Percentiles rank a stretch among this genome's conserved stretches.
phyloP scores from a whole-genome alignment of 805 yeast species.

The Candida maesae region DNA sequence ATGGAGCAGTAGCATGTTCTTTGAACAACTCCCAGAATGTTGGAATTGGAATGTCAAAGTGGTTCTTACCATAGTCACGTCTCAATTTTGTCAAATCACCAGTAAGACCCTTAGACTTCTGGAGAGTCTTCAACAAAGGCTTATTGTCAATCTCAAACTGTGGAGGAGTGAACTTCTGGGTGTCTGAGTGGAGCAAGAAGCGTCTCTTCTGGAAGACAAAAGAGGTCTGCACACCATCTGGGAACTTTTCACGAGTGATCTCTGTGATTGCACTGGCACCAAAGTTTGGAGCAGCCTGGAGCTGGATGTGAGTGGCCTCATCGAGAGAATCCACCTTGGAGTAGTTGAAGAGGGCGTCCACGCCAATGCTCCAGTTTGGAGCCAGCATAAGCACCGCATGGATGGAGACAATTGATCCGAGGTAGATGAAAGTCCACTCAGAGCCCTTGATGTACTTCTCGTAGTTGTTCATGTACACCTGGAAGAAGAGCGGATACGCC shows the following conservation, averaged over 20 bases:
- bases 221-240: slow-evolving; percentile 59
- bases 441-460: slow-evolving; percentile 81
- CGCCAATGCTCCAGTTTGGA: slow-evolving; percentile 89
- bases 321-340: slow-evolving; percentile 43
- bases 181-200: slow-evolving; percentile 60
- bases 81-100: slow-evolving; percentile 47
- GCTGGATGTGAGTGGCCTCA: slow-evolving; percentile 68
- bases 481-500: slow-evolving; percentile 69
- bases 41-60: slow-evolving; percentile 94
- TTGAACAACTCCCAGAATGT: slow-evolving; percentile 85
- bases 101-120: slow-evolving; percentile 48
- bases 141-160: slow-evolving; percentile 56
- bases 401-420: slow-evolving; percentile 67
- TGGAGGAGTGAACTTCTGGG: slow-evolving; percentile 72
- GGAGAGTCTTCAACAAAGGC: slow-evolving; percentile 56
- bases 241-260: slow-evolving; percentile 51
- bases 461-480: slow-evolving; percentile 63
- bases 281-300: slow-evolving; percentile 78
- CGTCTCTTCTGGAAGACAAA: slow-evolving; percentile 92
- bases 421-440: slow-evolving; percentile 93
- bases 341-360: slow-evolving; percentile 71
- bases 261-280: slow-evolving; percentile 80
- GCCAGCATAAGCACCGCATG: slow-evolving; percentile 78
- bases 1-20: slow-evolving; percentile 98
- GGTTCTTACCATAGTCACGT: slow-evolving; percentile 77